Conservation (phyloP, 768 basidiomycete species). For the Leccinum ochraceum region DNA sequence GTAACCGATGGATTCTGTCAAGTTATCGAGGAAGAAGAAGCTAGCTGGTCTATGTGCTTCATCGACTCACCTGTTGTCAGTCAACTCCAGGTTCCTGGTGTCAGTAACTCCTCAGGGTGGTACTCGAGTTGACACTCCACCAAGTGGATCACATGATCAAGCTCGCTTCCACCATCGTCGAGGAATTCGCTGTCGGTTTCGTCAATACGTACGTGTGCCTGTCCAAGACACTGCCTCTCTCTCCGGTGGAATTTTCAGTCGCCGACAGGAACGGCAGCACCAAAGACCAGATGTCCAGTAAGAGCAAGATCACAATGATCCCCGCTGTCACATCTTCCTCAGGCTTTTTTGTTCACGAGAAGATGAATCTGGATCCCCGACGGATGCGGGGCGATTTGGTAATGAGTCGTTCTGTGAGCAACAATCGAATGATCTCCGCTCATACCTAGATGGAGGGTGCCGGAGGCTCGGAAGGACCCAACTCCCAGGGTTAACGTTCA, state of each 20-base stretch:
- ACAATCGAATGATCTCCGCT: neutral
- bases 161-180: neutral
- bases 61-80: too few species aligned
- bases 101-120: neutral
- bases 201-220: neutral
- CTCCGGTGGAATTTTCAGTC: conserved; percentile 8
- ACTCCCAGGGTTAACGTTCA: neutral
- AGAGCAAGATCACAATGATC: neutral
- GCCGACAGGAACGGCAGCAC: conserved; percentile 10
- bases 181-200: neutral
- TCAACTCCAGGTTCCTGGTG: neutral
- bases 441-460: neutral
- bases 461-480: neutral
- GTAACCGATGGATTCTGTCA: too few species aligned
- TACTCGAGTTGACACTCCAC: neutral
- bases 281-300: neutral
- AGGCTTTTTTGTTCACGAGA: neutral
- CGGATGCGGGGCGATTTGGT: neutral
- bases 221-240: neutral
- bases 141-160: neutral
- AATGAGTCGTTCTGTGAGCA: neutral
- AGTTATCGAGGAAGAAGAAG: too few species aligned
- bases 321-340: neutral
- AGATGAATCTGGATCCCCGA: neutral
- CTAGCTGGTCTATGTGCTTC: too few species aligned